Evolutionary conservation across 2,329 filamentous ascomycete genomes (phyloP).

Genomic region (Tolypocladium ophioglossoides): DNA sequence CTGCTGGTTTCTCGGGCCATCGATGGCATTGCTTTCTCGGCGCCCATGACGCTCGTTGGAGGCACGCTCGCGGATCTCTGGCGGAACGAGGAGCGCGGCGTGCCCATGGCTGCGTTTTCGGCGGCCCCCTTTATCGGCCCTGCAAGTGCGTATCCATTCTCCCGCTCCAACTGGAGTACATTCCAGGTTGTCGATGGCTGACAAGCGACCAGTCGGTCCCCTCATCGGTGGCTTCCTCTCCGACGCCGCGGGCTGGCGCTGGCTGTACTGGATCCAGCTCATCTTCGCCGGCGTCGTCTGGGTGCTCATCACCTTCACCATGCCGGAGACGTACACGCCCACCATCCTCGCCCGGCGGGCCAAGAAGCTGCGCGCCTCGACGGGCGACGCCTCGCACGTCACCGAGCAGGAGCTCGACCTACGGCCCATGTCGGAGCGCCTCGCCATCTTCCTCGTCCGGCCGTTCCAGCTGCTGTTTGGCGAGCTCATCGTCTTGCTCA

Average conservation of each 20-base stretch:
- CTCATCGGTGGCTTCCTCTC: slow-evolving; percentile 67
- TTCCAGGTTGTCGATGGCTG: neutral
- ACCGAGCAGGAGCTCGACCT: slow-evolving; percentile 74
- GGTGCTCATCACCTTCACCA: slow-evolving; percentile 73
- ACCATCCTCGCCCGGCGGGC: slow-evolving; percentile 64
- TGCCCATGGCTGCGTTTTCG: slow-evolving; percentile 79
- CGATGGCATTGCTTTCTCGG: slow-evolving; percentile 75
- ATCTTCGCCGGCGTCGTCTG: slow-evolving; percentile 63
- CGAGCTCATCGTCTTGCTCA: slow-evolving; percentile 77
- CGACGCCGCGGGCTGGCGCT: slow-evolving; percentile 64
- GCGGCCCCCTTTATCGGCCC: slow-evolving; percentile 77
- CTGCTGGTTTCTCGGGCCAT: slow-evolving; percentile 67
- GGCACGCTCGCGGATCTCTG: slow-evolving; percentile 78
- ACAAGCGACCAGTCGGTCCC: slow-evolving; percentile 43
- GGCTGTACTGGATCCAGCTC: slow-evolving; percentile 80
- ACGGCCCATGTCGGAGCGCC: slow-evolving; percentile 55
- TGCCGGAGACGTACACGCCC: slow-evolving; percentile 81
- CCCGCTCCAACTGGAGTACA: too few species aligned
- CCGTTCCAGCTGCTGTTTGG: slow-evolving; percentile 78
- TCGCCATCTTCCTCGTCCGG: slow-evolving; percentile 65
- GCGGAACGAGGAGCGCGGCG: slow-evolving; percentile 71
- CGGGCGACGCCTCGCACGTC: slow-evolving; percentile 56
- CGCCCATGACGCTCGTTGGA: slow-evolving; percentile 77
- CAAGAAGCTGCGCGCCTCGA: slow-evolving; percentile 57
- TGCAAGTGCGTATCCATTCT: slow-evolving; percentile 43